These are phyloP conservation scores for Tricholoma flavovirens DNA, from an alignment of 768 basidiomycete species.

Conservation along the genomic window DNA sequence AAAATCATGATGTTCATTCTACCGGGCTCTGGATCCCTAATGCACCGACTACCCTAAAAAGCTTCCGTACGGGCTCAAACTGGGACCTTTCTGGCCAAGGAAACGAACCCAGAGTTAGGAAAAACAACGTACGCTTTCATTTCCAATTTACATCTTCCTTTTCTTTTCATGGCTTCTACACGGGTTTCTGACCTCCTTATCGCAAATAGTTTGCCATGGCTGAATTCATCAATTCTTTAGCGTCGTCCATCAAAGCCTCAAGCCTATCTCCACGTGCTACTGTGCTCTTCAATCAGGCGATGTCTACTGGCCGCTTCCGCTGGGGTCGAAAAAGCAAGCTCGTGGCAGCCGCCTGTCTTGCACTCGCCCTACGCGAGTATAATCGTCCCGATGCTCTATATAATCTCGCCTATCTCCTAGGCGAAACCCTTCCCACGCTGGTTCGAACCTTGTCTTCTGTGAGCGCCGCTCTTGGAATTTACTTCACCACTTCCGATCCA, in stretches of 20 bases:
- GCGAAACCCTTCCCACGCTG: conserved; percentile 44
- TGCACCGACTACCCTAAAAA: conserved; percentile 39
- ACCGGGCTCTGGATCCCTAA: conserved; percentile 24
- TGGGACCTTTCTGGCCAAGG: conserved; percentile 64
- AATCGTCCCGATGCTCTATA: conserved; percentile 61
- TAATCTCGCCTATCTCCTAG: conserved; percentile 64
- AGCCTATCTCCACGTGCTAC: conserved; percentile 62
- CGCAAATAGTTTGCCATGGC: conserved; percentile 52
- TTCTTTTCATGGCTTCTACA: conserved; percentile 15
- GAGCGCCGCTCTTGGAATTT: conserved; percentile 45
- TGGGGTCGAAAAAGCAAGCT: conserved; percentile 75
- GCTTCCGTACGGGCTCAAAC: conserved; percentile 42
- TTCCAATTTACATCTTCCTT: conserved; percentile 8
- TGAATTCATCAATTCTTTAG: conserved; percentile 55
- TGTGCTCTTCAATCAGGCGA: conserved; percentile 64
- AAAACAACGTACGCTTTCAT: conserved; percentile 48
- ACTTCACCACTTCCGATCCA: conserved; percentile 52
- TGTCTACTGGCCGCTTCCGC: conserved; percentile 48
- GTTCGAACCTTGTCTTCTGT: conserved; percentile 52
- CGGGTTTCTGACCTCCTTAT: conserved; percentile 4
- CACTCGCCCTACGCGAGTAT: conserved; percentile 67
- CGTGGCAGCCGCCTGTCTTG: conserved; percentile 62
- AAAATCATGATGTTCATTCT: conserved; percentile 26
- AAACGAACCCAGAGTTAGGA: conserved; percentile 57
- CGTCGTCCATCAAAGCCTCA: conserved; percentile 51